Evolutionary conservation across 2,329 filamentous ascomycete species (phyloP), one percentile per base, ranked within the genome.

Genomic region (Epichloe bromicola): DNA sequence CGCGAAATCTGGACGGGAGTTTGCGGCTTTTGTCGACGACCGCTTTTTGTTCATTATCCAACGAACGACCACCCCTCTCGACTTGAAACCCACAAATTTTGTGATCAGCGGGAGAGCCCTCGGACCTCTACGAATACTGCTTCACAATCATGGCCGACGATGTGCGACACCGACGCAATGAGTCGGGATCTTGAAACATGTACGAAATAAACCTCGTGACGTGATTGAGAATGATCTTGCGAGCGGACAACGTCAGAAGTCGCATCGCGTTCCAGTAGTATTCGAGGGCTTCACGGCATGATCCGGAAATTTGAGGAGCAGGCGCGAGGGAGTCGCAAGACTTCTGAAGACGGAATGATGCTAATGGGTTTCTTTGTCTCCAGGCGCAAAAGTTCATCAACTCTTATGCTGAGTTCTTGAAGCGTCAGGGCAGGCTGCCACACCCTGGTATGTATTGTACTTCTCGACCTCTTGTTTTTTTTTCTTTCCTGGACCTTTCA

Each of bases 371-470:
- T 62, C 52, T 67, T 69, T 63, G 63, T 67, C 61, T 69, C 62
- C 74, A 86, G 83, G 85, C 86, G 74, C 85, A 89, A 73, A 88
- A 90, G 78, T 93, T 93, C 80, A 90, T 93, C 76, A 74, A 78
- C 64, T 79, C 85, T 69, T 94, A 93, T 72, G 79, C 86, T 70
- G 84, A 81, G 67, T 94, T 93, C 82, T 74, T 94, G 81, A 93
- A 93, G 85, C 83, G 87, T 67, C 87, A 93, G 79, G 88, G 88
- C 75, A 91, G 91, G 79, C 85, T 93, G 63, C 85, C 86, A 69
- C 88, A 91, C 67, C 87, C 87, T 72, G 86, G 86, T 90, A 81
- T 69, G 83, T 77, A 34, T 15, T 23, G 34, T 17, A 17, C 8
- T 14, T n/a, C 6, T 26, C 34, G 30, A 23, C 14, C 12, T 6